These are phyloP conservation scores for Neurospora sp. DNA, from an alignment of 495 filamentous ascomycete genomes.

Conservation along the genomic window DNA sequence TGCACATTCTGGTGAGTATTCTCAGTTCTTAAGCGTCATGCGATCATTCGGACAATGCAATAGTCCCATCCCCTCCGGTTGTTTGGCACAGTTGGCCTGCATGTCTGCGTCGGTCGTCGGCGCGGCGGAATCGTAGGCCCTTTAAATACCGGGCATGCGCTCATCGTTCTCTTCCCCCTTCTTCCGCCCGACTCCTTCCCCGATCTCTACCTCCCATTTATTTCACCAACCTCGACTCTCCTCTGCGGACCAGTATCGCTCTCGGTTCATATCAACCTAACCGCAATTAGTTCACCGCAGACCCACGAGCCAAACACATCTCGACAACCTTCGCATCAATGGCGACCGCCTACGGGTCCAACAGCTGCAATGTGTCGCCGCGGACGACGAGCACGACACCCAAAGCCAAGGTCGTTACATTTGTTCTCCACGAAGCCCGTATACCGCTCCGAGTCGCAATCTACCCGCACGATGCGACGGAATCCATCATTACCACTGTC, in stretches of 20 bases:
- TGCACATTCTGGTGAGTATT: constrained; percentile 28
- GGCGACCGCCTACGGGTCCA: constrained; percentile 10
- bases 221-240: background rate
- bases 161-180: background rate
- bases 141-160: background rate
- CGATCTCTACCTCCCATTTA: background rate
- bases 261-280: background rate
- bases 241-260: background rate
- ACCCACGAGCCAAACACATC: background rate
- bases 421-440: constrained; percentile 71
- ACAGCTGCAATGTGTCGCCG: constrained; percentile 37
- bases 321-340: background rate
- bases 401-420: constrained; percentile 80
- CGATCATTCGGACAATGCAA: constrained; percentile 22
- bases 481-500: constrained; percentile 90
- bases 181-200: background rate
- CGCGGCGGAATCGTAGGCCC: background rate
- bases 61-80: constrained; percentile 10
- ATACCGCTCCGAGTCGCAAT: constrained; percentile 89
- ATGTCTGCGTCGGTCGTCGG: background rate
- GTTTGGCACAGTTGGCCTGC: background rate
- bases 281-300: background rate
- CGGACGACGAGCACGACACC: constrained; percentile 37
- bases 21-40: constrained; percentile 22
- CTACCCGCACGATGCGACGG: constrained; percentile 84